These are phyloP conservation scores for Backusella westeae DNA, from an alignment of 192 early-diverging fungal genomes.

Conservation along the genomic window DNA sequence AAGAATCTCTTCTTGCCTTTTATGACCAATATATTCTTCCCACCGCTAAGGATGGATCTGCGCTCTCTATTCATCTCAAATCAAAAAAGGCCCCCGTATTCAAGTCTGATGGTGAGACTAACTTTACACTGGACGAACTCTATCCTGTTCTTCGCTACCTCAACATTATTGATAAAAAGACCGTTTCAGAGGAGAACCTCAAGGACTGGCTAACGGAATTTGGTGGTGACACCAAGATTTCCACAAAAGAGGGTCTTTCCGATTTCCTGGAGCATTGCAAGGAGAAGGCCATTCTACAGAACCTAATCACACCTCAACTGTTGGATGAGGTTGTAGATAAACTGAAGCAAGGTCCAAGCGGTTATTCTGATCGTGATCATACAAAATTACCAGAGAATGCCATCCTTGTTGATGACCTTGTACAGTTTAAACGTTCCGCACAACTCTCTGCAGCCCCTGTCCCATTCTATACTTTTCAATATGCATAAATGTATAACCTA, in stretches of 20 bases:
- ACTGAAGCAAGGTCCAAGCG: conserved; percentile 2
- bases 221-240: background rate
- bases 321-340: background rate
- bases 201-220: background rate
- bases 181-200: background rate
- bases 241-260: background rate
- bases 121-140: background rate
- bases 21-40: conserved; percentile 54
- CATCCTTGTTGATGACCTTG: conserved; percentile 40
- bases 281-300: background rate
- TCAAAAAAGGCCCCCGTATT: conserved; percentile 31
- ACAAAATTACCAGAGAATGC: conserved; percentile 37
- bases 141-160: conserved; percentile 1
- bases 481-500: background rate
- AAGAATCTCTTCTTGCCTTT: conserved; percentile 53
- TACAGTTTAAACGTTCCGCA: conserved; percentile 49
- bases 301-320: background rate
- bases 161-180: background rate
- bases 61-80: conserved; percentile 42
- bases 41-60: conserved; percentile 38
- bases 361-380: conserved; percentile 21
- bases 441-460: conserved; percentile 43
- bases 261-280: background rate
- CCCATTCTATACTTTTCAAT: conserved; percentile 26
- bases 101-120: background rate